A percentile compares a stretch with the other conserved stretches of the same genome.
Conservation (phyloP, 768 basidiomycete genomes). For the Suillus sp. region DNA sequence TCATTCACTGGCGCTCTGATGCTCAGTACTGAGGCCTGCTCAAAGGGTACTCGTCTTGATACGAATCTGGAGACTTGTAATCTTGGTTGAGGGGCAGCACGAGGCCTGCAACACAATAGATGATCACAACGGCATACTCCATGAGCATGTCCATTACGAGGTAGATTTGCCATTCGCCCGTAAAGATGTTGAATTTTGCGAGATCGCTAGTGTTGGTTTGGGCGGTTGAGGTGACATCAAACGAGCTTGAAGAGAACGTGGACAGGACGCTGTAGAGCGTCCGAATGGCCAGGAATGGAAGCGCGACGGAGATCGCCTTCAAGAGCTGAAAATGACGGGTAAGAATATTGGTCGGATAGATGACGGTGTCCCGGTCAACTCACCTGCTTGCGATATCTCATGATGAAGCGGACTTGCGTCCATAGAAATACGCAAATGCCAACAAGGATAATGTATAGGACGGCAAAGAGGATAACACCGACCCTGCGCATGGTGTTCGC, state of each 20-base stretch:
- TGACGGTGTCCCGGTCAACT: constrained; percentile 28
- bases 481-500: constrained; percentile 33
- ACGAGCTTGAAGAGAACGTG: constrained; percentile 49
- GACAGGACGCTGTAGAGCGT: constrained; percentile 49
- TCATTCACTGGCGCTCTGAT: neutral
- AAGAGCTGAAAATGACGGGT: constrained; percentile 49
- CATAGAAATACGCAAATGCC: constrained; percentile 52
- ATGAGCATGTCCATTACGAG: constrained; percentile 55
- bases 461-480: constrained; percentile 37
- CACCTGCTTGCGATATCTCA: constrained; percentile 31
- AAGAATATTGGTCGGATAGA: constrained; percentile 12
- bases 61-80: constrained; percentile 18
- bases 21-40: constrained; percentile 31
- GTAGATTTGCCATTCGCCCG: constrained; percentile 54
- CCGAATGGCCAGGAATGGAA: constrained; percentile 60
- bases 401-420: constrained; percentile 45
- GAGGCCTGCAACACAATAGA: constrained; percentile 38
- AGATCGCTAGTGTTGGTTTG: constrained; percentile 30
- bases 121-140: constrained; percentile 51
- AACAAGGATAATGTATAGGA: constrained; percentile 45
- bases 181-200: constrained; percentile 52
- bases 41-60: constrained; percentile 22
- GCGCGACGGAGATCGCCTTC: constrained; percentile 50
- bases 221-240: constrained; percentile 35
- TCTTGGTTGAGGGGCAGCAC: constrained; percentile 24